A percentile compares a stretch with the other conserved stretches of the same genome.
phyloP scores from a whole-genome alignment of 2,329 filamentous ascomycete species.

The Didymella exigua region DNA sequence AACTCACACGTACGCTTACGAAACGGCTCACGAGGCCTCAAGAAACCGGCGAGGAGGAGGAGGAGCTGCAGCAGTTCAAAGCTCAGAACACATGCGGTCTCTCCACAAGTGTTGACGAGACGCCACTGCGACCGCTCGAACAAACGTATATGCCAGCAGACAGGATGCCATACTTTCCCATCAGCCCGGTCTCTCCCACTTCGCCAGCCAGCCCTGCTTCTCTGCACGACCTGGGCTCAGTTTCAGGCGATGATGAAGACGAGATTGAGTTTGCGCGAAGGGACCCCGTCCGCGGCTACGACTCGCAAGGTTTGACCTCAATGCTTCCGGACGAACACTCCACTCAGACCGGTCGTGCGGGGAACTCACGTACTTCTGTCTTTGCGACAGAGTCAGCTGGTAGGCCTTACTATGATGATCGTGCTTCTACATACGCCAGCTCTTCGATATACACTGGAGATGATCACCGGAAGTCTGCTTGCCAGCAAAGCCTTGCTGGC shows the following conservation, averaged over 20 bases:
- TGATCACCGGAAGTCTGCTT: constrained; percentile 25
- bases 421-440: constrained; percentile 36
- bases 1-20: constrained; percentile 38
- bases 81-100: constrained; percentile 14
- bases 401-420: constrained; percentile 39
- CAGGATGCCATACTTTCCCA: constrained; percentile 25
- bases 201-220: constrained; percentile 23
- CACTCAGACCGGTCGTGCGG: constrained; percentile 24
- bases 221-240: constrained; percentile 7
- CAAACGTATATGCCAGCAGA: constrained; percentile 26
- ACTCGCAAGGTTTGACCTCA: constrained; percentile 23
- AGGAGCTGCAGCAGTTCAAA: constrained; percentile 35
- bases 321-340: constrained; percentile 40
- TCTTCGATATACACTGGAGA: constrained; percentile 43
- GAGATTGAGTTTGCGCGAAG: constrained; percentile 12
- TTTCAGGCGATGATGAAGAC: constrained; percentile 12
- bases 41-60: constrained; percentile 18
- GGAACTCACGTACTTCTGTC: constrained; percentile 12
- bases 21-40: constrained; percentile 30
- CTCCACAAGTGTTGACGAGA: constrained; percentile 20
- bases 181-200: constrained; percentile 25
- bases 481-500: constrained; percentile 27
- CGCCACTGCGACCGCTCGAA: constrained; percentile 28
- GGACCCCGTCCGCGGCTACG: neutral
- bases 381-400: constrained; percentile 17